Conservation (phyloP, 2,329 filamentous ascomycete genomes). For the Reticulascus tulasneorum region DNA sequence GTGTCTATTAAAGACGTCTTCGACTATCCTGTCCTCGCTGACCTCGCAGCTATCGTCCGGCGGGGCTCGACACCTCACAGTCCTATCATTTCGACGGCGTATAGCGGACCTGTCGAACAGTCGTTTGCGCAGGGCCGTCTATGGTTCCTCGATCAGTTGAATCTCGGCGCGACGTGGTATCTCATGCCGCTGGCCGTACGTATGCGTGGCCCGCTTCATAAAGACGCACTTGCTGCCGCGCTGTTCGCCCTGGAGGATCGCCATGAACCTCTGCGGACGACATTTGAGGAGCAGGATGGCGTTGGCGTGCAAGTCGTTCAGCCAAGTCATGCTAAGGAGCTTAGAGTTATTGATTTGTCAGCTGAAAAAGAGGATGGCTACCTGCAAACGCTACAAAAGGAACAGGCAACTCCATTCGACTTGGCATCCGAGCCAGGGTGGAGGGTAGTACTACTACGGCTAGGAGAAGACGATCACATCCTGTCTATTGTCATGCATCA, state of each 20-base stretch:
- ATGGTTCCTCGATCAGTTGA: conserved; percentile 1
- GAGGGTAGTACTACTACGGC: conserved; percentile 13
- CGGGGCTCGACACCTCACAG: background rate
- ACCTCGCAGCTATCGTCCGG: background rate
- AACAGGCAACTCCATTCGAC: conserved; percentile 19
- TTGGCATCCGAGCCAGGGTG: conserved; percentile 17
- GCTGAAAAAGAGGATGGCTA: background rate
- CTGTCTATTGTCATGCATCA: conserved; percentile 24
- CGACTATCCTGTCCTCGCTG: background rate
- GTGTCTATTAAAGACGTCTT: conserved; percentile 12
- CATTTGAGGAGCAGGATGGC: conserved; percentile 1
- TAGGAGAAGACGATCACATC: conserved; percentile 14
- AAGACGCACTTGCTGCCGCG: background rate
- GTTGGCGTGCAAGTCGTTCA: conserved; percentile 4
- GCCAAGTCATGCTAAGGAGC: background rate
- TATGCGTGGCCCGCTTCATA: background rate
- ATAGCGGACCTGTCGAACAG: background rate
- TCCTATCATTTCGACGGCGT: background rate
- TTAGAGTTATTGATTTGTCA: conserved; percentile 2
- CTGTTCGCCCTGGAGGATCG: background rate
- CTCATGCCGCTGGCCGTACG: background rate
- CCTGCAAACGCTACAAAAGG: background rate
- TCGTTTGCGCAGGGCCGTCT: conserved; percentile 1
- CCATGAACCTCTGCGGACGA: conserved; percentile 1
- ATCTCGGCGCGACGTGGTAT: background rate